Base-by-base conservation (phyloP, 2,329 filamentous ascomycete genomes). In the Colletotrichum sp. region DNA sequence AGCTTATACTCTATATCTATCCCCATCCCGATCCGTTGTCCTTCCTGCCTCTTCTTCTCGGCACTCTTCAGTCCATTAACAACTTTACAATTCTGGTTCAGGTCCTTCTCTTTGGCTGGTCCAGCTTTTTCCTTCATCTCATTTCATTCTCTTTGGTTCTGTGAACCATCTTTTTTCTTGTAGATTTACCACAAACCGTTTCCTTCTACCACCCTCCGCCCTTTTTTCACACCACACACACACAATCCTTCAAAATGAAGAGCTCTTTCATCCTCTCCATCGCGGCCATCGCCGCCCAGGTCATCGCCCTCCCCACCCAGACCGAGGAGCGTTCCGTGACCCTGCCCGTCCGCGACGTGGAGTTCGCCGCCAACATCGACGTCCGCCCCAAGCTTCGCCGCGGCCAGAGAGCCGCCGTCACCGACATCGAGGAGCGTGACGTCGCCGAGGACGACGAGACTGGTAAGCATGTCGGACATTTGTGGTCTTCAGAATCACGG, bases 271-370 rank as follows among this genome's bases (percentile, higher is more conserved):
- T 76, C 18, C 43, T 76, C 15, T 76, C 76, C 36, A 65, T 77
- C 55, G 76, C 70, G 73, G 76, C 73, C 21, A 65, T 77, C 32
- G 76, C 76, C 32, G 70, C 76, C 66, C 70, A 76, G n/a, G 76
- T 73, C n/a, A 69, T 76, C 48, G 73, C 76, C 30, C 69, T 73
- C 43, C 73, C 74, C 6, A 62, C 73, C 32, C 48, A 26, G 12
- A 36, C 26, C 34, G 58, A 73, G 36, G 73, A 69, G 43, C 70
- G 70, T n/a, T 68, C 73, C 48, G 34, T 76, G 26, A 26, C 58
- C 15, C 70, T 76, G 6, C 70, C 65, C 65, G 30, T 73, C 16
- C 43, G 64, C 18, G 30, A 76, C 48, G 30, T 69, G 28, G 58
- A 60, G 64, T 30, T 76, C 43, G 64, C 64, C 16, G 43, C 70